Conservation (phyloP, 2,329 filamentous ascomycete genomes). For the Fusarium decemcellulare region DNA sequence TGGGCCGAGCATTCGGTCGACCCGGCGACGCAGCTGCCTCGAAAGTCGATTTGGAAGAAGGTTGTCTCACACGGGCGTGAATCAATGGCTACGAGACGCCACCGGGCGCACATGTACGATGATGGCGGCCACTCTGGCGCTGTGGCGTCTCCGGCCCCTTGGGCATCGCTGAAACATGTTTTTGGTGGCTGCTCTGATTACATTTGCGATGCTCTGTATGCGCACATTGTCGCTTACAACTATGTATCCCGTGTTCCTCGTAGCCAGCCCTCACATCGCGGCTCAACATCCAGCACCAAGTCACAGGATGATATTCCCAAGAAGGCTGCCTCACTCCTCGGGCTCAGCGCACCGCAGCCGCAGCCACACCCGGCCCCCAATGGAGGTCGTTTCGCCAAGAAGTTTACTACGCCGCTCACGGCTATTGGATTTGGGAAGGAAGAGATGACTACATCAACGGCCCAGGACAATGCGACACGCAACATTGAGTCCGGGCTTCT, state of each 20-base stretch:
- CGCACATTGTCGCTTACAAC: slow-evolving; percentile 72
- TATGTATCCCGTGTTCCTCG: slow-evolving; percentile 61
- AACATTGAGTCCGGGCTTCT: slow-evolving; percentile 65
- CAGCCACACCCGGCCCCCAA: slow-evolving; percentile 35
- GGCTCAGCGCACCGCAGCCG: slow-evolving; percentile 53
- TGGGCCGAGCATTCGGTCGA: slow-evolving; percentile 39
- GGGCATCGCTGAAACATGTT: slow-evolving; percentile 64
- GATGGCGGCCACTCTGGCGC: slow-evolving; percentile 24
- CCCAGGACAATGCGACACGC: slow-evolving; percentile 54
- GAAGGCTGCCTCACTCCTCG: slow-evolving; percentile 67
- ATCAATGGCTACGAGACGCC: slow-evolving; percentile 30
- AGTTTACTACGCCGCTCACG: slow-evolving; percentile 45
- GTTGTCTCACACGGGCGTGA: slow-evolving; percentile 50
- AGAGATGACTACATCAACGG: slow-evolving; percentile 42
- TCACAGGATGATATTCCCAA: slow-evolving; percentile 59
- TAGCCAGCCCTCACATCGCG: slow-evolving; percentile 34
- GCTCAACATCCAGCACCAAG: slow-evolving; percentile 31
- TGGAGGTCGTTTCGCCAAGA: slow-evolving; percentile 44
- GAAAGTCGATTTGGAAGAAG: slow-evolving; percentile 55
- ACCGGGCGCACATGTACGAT: slow-evolving; percentile 32
- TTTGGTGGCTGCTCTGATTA: slow-evolving; percentile 68
- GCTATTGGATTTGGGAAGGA: slow-evolving; percentile 46
- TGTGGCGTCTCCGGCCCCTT: slow-evolving; percentile 51
- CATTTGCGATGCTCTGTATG: slow-evolving; percentile 71
- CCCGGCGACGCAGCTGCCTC: slow-evolving; percentile 23